Conservation (phyloP, 2,329 filamentous ascomycete species). For the Talaromyces pinophilus region DNA sequence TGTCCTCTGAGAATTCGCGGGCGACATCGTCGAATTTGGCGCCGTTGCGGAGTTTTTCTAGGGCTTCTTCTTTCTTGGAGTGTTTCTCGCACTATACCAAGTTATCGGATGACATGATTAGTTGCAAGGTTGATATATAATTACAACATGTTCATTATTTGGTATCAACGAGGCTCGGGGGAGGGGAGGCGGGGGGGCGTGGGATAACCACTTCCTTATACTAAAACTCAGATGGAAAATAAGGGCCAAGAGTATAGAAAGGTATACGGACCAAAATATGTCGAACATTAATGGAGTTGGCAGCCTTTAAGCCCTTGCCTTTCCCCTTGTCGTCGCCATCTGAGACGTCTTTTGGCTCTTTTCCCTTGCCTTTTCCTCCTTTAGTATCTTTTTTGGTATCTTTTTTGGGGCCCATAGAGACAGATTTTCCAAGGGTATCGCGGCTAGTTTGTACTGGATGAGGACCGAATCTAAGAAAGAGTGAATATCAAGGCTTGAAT, state of each 20-base stretch:
- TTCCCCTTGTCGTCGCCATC: constrained; percentile 44
- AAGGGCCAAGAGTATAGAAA: background rate
- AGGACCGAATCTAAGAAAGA: background rate
- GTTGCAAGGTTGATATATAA: background rate
- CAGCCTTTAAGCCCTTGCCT: constrained; percentile 54
- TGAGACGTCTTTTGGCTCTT: constrained; percentile 39
- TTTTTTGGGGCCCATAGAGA: constrained; percentile 46
- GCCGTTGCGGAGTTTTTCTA: constrained; percentile 61
- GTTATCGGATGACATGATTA: background rate
- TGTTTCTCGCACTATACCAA: constrained; percentile 59
- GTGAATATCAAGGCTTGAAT: background rate
- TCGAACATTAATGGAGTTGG: constrained; percentile 64
- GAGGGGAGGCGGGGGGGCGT: background rate
- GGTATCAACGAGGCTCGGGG: background rate
- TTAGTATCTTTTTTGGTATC: constrained; percentile 38
- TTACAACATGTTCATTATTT: background rate
- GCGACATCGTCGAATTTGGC: constrained; percentile 67
- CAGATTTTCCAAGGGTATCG: background rate
- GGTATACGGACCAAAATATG: constrained; percentile 58
- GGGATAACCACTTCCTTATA: background rate
- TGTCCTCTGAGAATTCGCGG: constrained; percentile 65
- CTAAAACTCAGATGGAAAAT: background rate
- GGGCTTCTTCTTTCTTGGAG: constrained; percentile 65
- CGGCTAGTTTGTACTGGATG: background rate
- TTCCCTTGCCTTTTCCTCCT: constrained; percentile 45